Evolutionary conservation across 371 early-diverging fungal species (phyloP).

Genomic region (Dichotomocladium elegans): DNA sequence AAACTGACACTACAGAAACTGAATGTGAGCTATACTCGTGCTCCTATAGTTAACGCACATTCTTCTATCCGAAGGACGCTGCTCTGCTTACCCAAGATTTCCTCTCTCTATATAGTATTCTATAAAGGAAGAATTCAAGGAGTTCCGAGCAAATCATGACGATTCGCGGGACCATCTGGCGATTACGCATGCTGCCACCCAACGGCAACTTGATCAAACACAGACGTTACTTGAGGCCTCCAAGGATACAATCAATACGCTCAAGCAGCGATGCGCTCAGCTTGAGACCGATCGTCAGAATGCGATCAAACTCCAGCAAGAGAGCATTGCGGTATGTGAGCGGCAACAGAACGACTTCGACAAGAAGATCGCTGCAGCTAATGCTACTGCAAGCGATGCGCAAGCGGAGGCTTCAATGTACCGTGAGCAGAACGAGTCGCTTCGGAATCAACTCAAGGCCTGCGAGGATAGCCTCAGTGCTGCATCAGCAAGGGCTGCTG

Average conservation of each 20-base stretch:
- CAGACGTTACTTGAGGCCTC: too few species aligned
- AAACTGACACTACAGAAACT: too few species aligned
- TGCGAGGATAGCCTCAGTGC: neutral
- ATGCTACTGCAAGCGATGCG: neutral
- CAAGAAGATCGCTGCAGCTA: neutral
- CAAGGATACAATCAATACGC: neutral
- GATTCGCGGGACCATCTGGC: too few species aligned
- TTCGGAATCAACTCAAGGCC: neutral
- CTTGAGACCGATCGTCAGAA: neutral
- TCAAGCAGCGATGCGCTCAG: neutral
- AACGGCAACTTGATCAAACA: too few species aligned
- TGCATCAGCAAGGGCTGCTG: neutral
- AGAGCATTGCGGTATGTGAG: neutral
- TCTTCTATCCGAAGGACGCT: too few species aligned
- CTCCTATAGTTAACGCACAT: too few species aligned
- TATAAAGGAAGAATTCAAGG: too few species aligned
- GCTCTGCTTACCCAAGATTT: too few species aligned
- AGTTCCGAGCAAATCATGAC: too few species aligned
- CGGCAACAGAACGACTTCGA: neutral
- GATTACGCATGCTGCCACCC: too few species aligned
- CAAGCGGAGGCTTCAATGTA: neutral
- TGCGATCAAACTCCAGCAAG: neutral
- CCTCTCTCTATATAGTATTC: too few species aligned
- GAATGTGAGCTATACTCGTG: neutral
- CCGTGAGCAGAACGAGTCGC: neutral